Percentiles rank a stretch among this genome's conserved stretches.
These are phyloP conservation scores for Alternaria solani DNA, from an alignment of 2,329 filamentous ascomycete genomes.

Conservation along the genomic window DNA sequence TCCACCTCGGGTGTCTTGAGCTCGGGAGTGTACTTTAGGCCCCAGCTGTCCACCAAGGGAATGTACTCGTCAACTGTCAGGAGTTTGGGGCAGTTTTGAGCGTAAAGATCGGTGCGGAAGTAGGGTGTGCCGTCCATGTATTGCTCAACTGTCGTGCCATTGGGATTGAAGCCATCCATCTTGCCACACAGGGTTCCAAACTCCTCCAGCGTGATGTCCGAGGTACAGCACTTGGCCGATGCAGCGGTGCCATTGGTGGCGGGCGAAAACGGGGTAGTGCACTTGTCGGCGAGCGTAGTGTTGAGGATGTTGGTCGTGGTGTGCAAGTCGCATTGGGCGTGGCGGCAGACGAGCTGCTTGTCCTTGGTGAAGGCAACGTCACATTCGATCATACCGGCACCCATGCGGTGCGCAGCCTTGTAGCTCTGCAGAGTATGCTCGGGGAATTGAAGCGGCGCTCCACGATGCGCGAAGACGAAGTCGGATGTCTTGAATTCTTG, in stretches of 20 bases:
- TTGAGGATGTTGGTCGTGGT: conserved; percentile 51
- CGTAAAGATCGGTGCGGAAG: conserved; percentile 72
- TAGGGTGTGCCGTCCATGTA: conserved; percentile 66
- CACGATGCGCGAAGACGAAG: conserved; percentile 49
- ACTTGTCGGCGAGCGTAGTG: conserved; percentile 48
- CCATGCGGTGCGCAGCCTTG: conserved; percentile 45
- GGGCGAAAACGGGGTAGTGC: conserved; percentile 48
- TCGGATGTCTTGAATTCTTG: conserved; percentile 45
- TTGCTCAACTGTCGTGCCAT: conserved; percentile 64
- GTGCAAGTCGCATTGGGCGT: conserved; percentile 50
- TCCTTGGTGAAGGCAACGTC: conserved; percentile 51
- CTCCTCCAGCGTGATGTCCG: conserved; percentile 72
- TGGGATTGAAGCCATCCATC: conserved; percentile 69
- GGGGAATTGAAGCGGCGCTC: conserved; percentile 48
- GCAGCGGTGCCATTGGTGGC: conserved; percentile 55
- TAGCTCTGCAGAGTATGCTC: conserved; percentile 46
- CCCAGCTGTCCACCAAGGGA: conserved; percentile 64
- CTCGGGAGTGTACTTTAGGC: conserved; percentile 59
- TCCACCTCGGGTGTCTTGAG: conserved; percentile 70
- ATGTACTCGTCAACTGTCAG: conserved; percentile 70
- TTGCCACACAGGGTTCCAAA: conserved; percentile 74
- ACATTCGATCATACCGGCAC: conserved; percentile 50
- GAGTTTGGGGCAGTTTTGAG: conserved; percentile 66
- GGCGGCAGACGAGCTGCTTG: conserved; percentile 50
- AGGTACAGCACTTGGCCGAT: conserved; percentile 73